Base-by-base conservation (phyloP, 2,329 filamentous ascomycete genomes). In the Apiospora arundinis region DNA sequence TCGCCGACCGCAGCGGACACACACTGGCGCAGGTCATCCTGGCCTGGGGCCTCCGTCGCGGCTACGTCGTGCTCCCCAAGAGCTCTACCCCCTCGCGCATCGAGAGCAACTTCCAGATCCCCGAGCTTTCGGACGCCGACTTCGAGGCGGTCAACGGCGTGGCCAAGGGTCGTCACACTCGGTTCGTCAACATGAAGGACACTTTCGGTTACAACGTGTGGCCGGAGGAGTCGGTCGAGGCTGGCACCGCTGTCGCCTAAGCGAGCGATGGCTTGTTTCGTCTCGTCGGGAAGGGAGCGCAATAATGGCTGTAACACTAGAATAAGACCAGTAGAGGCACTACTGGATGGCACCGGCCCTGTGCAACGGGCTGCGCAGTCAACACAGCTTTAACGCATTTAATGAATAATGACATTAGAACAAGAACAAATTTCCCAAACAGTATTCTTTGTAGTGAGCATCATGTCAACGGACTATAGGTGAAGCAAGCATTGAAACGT, bases 151-250 rank as follows among this genome's bases (percentile, higher is more conserved):
- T 92, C 70, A 87, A 92, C 81, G 80, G 85, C 73, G 91, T 93
- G 9, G 91, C 91, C 0, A 85, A 89, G 79, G 89, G 90, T 46
- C 86, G 92, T 69, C 90, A 92, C 80, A 89, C 87, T 37, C 89
- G 92, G 48, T 94, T 94, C 77, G 92, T 94, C 72, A 93, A 94
- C 83, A 94, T 94, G 92, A 94, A 93, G 86, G 92, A 93, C 74
- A 93, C 91, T 0, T 94, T 94, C 80, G 92, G 92, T 8, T 93
- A 92, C 79, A 86, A 94, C 76, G 88, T 93, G 68, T 92, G 90
- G 90, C 86, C 90, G 0, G 88, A 91, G 77, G 89, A 91, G 83
- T 71, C 72, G 25, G 74, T 74, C 66, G 37, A 74, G 67, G 69
- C 69, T 32, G 75, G 75, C 66, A 70, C 73, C 45, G 72, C 72